A percentile compares a stretch with the other conserved stretches of the same genome.
Conservation (phyloP, 345 rosid genomes). For the Eucalyptus tenuipes region DNA sequence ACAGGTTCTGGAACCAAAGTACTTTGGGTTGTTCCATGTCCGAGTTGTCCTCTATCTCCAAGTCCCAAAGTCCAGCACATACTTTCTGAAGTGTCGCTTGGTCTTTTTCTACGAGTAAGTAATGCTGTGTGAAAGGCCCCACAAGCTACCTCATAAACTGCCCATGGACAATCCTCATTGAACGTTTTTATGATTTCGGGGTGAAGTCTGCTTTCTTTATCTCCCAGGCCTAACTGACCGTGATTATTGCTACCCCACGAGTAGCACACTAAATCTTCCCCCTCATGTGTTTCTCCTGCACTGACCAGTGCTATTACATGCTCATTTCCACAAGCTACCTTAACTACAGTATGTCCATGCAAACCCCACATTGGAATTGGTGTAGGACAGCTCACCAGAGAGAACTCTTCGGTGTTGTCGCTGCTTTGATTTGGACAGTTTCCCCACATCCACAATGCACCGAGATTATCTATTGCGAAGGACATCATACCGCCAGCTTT, state of each 20-base stretch:
- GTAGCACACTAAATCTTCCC: conserved; percentile 44
- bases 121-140: conserved; percentile 88
- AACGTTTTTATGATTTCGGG: conserved; percentile 55
- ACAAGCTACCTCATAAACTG: conserved; percentile 64
- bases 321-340: conserved; percentile 90
- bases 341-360: conserved; percentile 61
- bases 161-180: conserved; percentile 34
- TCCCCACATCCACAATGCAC: conserved; percentile 92
- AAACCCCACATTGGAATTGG: conserved; percentile 54
- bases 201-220: conserved; percentile 35
- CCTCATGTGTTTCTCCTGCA: conserved; percentile 30
- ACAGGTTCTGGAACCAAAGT: conserved; percentile 53
- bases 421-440: conserved; percentile 46
- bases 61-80: conserved; percentile 85
- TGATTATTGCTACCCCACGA: conserved; percentile 72
- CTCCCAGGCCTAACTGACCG: conserved; percentile 86
- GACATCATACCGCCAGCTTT: conserved; percentile 92
- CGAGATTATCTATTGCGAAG: conserved; percentile 66
- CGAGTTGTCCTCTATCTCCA: conserved; percentile 88
- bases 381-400: conserved; percentile 32
- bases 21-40: conserved; percentile 67
- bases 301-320: conserved; percentile 72
- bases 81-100: conserved; percentile 28
- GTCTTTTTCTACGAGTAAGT: conserved; percentile 47
- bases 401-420: conserved; percentile 16